Conservation (phyloP, 306 rosid genomes). For the Malus fusca region DNA sequence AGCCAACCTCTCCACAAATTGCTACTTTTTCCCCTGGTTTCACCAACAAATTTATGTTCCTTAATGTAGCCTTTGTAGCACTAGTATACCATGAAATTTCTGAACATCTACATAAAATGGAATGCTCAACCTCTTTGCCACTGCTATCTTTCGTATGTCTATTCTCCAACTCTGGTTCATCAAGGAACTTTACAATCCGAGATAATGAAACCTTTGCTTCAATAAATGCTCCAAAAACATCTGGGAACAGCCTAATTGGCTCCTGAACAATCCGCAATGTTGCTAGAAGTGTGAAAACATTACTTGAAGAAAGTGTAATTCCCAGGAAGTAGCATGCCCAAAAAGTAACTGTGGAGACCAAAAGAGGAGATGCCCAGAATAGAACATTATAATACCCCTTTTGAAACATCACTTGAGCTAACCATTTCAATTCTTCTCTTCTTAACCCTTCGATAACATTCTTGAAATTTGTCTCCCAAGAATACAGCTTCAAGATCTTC, state of each 20-base stretch:
- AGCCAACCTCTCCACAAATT: conserved; percentile 34
- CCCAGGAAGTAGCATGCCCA: conserved; percentile 28
- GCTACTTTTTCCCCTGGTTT: conserved; percentile 24
- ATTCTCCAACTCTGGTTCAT: conserved; percentile 19
- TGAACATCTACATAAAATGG: not conserved
- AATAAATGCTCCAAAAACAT: conserved; percentile 22
- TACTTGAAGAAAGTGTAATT: conserved; percentile 8
- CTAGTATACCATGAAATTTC: conserved; percentile 23
- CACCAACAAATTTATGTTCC: conserved; percentile 14
- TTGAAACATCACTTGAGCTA: not conserved
- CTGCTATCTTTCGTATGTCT: not conserved
- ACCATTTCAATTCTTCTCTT: conserved; percentile 15
- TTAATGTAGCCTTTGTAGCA: conserved; percentile 14
- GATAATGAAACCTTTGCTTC: conserved; percentile 24
- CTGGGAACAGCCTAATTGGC: conserved; percentile 22
- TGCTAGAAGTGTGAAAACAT: conserved; percentile 26
- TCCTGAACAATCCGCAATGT: conserved; percentile 26
- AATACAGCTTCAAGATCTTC: conserved; percentile 30
- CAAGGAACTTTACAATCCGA: conserved; percentile 21
- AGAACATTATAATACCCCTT: conserved; percentile 8
- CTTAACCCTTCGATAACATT: conserved; percentile 13
- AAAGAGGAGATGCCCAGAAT: conserved; percentile 25
- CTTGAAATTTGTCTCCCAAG: conserved; percentile 28
- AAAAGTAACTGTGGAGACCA: conserved; percentile 18
- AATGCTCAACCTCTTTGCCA: conserved; percentile 4